Base-by-base conservation (phyloP, 345 rosid species). In the Melastoma malabathricum region DNA sequence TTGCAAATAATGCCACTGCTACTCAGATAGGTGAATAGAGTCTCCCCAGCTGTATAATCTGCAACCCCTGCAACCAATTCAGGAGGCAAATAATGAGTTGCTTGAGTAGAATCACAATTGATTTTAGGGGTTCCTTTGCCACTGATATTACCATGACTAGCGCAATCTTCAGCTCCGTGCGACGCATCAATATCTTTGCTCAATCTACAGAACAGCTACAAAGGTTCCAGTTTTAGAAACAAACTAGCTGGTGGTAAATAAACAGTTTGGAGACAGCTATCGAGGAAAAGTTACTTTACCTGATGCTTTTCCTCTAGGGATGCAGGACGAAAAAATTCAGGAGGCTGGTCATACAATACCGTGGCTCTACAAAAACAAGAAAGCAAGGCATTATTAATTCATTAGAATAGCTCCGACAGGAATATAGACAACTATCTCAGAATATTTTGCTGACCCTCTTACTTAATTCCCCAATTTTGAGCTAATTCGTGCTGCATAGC, bases 401-500 rank as follows among this genome's bases (percentile, higher is more conserved):
- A 39, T 45, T 13, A 55, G 16, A 50, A 51, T 31, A 54, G 29
- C 46, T 48, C 13, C 22, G 31, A 48, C 48, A 13, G 17, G 3
- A 10, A 58, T 50, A 59, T 56, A 23, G 4, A 66, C 7, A 38
- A 29, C 50, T 20, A 61, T 46, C 51, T 44, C 58, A 51, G 43
- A 67, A 70, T 38, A 16, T 58, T 52, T 60, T 58, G 65, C 17
- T 51, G 62, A 46, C 55, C 54, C 53, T 65, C 86, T 76, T 69
- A 86, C 98, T 72, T 82, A 51, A 92, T 86, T 72, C 84, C 97
- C 98, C 96, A 92, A 58, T 84, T 87, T 62, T 92, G 95, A 47
- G 80, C 80, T 69, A 92, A 69, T 58, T 92, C 98, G 70, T 86
- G 95, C 69, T 92, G 97, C 98, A 92, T 92, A 63, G 97, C 96